These are phyloP conservation scores for Colletotrichum lindemuthianum DNA, from an alignment of 2,329 filamentous ascomycete species.

Conservation along the genomic window DNA sequence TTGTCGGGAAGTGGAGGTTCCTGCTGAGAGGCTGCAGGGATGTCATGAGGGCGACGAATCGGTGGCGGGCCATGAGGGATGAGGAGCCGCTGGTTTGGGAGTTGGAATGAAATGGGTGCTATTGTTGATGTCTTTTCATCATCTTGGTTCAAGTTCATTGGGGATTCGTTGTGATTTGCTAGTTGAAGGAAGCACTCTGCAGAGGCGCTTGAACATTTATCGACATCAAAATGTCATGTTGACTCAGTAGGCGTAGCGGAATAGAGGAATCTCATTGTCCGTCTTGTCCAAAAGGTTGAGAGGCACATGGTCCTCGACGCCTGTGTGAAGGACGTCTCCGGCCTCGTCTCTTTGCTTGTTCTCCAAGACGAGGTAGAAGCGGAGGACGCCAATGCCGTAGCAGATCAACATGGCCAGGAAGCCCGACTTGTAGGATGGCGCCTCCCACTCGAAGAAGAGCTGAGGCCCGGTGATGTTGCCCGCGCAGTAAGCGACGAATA, in stretches of 20 bases:
- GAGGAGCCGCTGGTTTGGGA: constrained; percentile 28
- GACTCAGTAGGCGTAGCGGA: constrained; percentile 57
- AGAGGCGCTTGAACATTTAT: too few relatives aligned
- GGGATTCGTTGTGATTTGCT: neutral
- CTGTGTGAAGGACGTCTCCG: neutral
- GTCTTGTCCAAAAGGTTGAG: constrained; percentile 57
- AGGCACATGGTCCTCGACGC: constrained; percentile 61
- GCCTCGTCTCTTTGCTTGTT: constrained; percentile 31
- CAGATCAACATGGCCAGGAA: constrained; percentile 59
- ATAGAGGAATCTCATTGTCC: constrained; percentile 64
- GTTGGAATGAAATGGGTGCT: neutral
- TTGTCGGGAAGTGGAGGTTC: constrained; percentile 56
- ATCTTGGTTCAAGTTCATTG: neutral
- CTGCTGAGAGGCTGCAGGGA: constrained; percentile 50
- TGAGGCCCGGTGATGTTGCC: constrained; percentile 76
- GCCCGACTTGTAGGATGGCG: constrained; percentile 67
- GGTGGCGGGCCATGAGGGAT: constrained; percentile 42
- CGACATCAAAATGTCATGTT: neutral
- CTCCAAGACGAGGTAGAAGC: constrained; percentile 11
- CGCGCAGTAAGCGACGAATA: constrained; percentile 18
- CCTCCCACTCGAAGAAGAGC: constrained; percentile 67
- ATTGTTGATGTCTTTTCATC: too few relatives aligned
- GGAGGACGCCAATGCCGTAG: constrained; percentile 38
- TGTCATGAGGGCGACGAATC: constrained; percentile 49
- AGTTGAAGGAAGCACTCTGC: too few relatives aligned